Conservation (phyloP, 441 rosid genomes). For the Cnidoscolus chayamansa region DNA sequence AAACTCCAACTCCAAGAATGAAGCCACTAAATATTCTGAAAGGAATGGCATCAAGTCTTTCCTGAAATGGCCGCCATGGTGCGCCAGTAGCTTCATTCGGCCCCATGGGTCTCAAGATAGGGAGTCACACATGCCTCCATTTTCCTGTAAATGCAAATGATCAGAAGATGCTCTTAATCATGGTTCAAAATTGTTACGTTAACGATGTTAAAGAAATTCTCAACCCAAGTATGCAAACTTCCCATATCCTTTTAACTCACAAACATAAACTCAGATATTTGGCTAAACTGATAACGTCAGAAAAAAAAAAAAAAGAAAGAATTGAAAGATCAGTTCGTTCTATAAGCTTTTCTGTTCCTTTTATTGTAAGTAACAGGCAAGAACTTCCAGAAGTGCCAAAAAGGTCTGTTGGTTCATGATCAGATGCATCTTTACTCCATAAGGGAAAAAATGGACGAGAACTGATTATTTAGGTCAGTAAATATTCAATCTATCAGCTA, state of each 20-base stretch:
- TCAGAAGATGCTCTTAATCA: slow-evolving; percentile 8
- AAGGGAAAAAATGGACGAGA: not conserved
- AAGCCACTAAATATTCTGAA: slow-evolving; percentile 62
- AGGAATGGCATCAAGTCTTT: slow-evolving; percentile 71
- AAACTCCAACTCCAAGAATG: slow-evolving; percentile 41
- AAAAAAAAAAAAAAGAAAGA: not conserved
- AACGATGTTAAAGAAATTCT: not conserved
- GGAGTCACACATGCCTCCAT: slow-evolving; percentile 65
- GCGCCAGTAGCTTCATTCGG: slow-evolving; percentile 24
- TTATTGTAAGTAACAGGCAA: not conserved
- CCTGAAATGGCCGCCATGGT: slow-evolving; percentile 58
- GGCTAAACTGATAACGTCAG: too few species aligned
- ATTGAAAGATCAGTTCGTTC: not conserved
- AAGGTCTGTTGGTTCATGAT: not conserved
- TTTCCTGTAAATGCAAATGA: slow-evolving; percentile 53
- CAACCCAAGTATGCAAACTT: not conserved
- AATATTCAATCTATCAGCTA: not conserved
- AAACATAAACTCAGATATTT: not conserved
- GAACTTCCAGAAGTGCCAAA: not conserved
- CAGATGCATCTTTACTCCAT: not conserved
- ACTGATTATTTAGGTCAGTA: not conserved
- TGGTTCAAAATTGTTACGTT: not conserved
- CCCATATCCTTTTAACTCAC: not conserved
- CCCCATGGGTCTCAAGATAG: slow-evolving; percentile 52
- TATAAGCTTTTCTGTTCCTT: not conserved